Percentiles rank a stretch among this genome's conserved stretches.
These are phyloP conservation scores for Saccharomycopsis sp. DNA, from an alignment of 805 yeast genomes.

Conservation along the genomic window DNA sequence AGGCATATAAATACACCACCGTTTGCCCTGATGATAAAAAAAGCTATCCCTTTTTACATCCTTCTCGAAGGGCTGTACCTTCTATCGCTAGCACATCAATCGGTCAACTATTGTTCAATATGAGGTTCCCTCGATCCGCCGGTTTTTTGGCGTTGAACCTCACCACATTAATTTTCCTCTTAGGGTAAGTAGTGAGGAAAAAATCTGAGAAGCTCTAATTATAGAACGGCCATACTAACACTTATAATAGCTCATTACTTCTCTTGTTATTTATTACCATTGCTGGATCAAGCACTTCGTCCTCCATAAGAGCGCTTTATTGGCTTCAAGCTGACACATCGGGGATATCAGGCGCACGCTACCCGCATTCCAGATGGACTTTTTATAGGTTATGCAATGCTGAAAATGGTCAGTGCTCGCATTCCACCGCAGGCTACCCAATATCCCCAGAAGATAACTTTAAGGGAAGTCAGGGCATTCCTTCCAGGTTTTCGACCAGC, in stretches of 20 bases:
- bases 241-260: constrained; percentile 34
- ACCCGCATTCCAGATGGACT: constrained; percentile 61
- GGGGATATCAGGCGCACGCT: constrained; percentile 41
- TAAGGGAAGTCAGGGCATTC: constrained; percentile 45
- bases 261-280: constrained; percentile 58
- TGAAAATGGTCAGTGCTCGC: constrained; percentile 28
- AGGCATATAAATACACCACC: too few species aligned
- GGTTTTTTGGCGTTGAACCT: background rate
- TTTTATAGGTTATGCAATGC: constrained; percentile 70
- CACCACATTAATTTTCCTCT: background rate
- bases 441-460: constrained; percentile 72
- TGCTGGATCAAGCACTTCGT: constrained; percentile 50
- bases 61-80: too few species aligned
- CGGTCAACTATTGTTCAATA: too few species aligned
- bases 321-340: constrained; percentile 69
- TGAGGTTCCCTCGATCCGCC: background rate
- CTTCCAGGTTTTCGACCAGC: constrained; percentile 44
- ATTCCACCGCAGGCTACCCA: constrained; percentile 61
- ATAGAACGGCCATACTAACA: background rate
- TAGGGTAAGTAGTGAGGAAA: constrained; percentile 10
- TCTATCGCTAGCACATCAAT: too few species aligned
- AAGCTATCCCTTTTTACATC: too few species aligned
- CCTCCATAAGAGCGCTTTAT: constrained; percentile 58
- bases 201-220: background rate
- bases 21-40: too few species aligned